Evolutionary conservation across 768 basidiomycete species (phyloP).

Genomic region (Lactifluus echinatus): DNA sequence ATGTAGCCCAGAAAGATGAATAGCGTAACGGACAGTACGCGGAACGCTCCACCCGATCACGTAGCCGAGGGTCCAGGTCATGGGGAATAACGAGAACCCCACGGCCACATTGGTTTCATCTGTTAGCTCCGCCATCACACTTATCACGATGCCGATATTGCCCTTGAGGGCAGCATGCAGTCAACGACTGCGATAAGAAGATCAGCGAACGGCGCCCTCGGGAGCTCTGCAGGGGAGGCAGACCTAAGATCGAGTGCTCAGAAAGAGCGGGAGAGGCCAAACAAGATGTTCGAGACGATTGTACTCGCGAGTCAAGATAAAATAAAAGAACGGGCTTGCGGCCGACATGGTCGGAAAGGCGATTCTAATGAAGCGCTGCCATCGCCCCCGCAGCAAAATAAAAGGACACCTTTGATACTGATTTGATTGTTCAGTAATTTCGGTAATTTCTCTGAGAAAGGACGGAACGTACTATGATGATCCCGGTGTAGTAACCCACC

Average conservation of each 20-base stretch:
- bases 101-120: conserved; percentile 49
- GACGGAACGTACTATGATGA: conserved; percentile 34
- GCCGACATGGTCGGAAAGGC: conserved; percentile 38
- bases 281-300: conserved; percentile 27
- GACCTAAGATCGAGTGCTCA: conserved; percentile 22
- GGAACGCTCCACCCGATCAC: conserved; percentile 8
- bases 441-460: conserved; percentile 30
- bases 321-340: conserved; percentile 33
- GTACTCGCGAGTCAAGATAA: conserved; percentile 25
- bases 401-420: conserved; percentile 32
- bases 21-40: no score
- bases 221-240: no score
- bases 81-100: conserved; percentile 30
- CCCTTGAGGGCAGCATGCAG: conserved; percentile 26
- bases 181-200: no score
- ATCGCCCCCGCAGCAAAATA: conserved; percentile 39
- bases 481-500: conserved; percentile 42
- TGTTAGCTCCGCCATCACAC: conserved; percentile 52
- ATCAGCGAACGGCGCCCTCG: no score
- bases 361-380: conserved; percentile 39
- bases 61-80: conserved; percentile 20
- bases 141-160: not conserved
- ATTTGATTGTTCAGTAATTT: no score
- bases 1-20: no score
- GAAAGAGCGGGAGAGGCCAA: conserved; percentile 32